Evolutionary conservation across 768 basidiomycete species (phyloP).

Genomic region (Austroboletus festivus): DNA sequence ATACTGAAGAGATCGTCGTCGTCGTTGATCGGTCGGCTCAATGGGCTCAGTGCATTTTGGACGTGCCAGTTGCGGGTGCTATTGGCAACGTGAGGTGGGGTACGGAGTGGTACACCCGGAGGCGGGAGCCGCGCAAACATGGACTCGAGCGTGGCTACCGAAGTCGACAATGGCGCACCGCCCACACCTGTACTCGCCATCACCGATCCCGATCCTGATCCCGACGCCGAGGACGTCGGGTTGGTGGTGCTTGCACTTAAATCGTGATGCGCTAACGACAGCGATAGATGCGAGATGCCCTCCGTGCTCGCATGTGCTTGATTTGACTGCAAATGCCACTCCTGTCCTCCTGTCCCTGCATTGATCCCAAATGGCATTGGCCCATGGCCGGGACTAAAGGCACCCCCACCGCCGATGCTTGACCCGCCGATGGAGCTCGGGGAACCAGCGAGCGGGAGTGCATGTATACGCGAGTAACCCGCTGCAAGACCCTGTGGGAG

Average conservation of each 20-base stretch:
- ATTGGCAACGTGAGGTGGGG: conserved; percentile 23
- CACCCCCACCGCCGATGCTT: conserved; percentile 23
- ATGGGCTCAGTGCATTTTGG: conserved; percentile 49
- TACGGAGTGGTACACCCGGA: conserved; percentile 24
- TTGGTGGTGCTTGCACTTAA: neutral
- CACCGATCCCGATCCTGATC: no score
- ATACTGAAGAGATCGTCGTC: conserved; percentile 73
- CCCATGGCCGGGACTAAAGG: conserved; percentile 32
- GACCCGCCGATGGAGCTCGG: conserved; percentile 32
- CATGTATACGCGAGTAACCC: conserved; percentile 87
- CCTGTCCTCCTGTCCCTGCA: conserved; percentile 22
- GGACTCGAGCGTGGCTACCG: conserved; percentile 40
- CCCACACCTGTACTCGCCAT: no score
- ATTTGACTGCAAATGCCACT: conserved; percentile 30
- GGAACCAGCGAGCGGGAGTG: conserved; percentile 45
- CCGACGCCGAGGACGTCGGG: neutral
- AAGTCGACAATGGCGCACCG: conserved; percentile 13
- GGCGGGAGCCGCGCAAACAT: conserved; percentile 50
- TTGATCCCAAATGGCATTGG: conserved; percentile 32
- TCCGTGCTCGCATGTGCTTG: conserved; percentile 19
- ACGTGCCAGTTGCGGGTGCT: conserved; percentile 35
- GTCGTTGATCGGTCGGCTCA: conserved; percentile 57
- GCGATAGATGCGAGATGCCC: conserved; percentile 19
- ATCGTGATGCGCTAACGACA: conserved; percentile 30
- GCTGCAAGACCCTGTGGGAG: conserved; percentile 91